Conservation (phyloP, 116 monocot genomes). For the Papilionanthe hybrid region DNA sequence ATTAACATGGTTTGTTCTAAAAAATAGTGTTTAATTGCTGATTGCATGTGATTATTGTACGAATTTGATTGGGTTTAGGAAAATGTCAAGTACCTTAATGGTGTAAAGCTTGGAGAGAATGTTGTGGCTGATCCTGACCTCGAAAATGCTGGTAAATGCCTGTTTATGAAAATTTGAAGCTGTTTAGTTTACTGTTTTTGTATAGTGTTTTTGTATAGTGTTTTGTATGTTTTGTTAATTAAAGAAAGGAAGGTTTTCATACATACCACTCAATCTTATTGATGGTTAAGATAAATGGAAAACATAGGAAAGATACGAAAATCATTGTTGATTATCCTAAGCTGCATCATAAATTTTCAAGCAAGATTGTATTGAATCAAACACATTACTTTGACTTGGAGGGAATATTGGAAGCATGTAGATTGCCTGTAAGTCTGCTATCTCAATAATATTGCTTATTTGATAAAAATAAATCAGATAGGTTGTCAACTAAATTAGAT, state of each 20-base stretch:
- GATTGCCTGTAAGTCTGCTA: not conserved
- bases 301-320: not conserved
- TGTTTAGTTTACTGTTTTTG: not conserved
- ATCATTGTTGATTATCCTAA: not conserved
- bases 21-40: not conserved
- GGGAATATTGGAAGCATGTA: not conserved
- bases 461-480: no score
- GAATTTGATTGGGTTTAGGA: conserved; percentile 34
- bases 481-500: no score
- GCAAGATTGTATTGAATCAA: not conserved
- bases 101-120: conserved; percentile 77
- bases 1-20: not conserved
- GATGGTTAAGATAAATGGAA: not conserved
- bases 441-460: not conserved
- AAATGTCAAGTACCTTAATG: conserved; percentile 85
- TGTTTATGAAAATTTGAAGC: not conserved
- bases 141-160: conserved; percentile 64
- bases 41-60: not conserved
- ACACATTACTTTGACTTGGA: not conserved
- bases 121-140: conserved; percentile 85
- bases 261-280: not conserved
- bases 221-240: not conserved
- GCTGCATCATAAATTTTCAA: not conserved
- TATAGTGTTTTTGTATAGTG: no score
- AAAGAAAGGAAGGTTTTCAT: not conserved